phyloP scores from a whole-genome alignment of 352 stramenopile genomes.

The Globisporangium apiculatum region DNA sequence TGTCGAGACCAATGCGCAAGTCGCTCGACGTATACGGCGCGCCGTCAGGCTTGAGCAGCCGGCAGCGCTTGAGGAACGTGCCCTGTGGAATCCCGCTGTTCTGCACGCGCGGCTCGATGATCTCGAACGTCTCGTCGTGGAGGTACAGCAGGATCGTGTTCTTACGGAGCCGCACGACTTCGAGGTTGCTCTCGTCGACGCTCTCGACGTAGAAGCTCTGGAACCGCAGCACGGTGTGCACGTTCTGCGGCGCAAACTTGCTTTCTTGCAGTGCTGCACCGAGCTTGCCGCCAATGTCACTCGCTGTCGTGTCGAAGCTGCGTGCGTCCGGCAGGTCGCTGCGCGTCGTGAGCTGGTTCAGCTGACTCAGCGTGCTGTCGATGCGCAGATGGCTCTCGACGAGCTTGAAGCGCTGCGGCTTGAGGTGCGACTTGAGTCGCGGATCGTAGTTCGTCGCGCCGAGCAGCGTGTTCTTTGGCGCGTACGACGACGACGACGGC shows the following conservation, averaged over 20 bases:
- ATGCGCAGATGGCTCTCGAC: conserved; percentile 46
- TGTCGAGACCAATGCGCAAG: conserved; percentile 57
- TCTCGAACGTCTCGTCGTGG: conserved; percentile 84
- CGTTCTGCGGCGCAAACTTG: conserved; percentile 78
- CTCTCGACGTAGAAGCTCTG: conserved; percentile 80
- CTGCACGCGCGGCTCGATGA: conserved; percentile 69
- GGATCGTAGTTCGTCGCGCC: conserved; percentile 70
- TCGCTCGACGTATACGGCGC: conserved; percentile 41
- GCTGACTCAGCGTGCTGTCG: conserved; percentile 53
- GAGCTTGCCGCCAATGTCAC: conserved; percentile 53
- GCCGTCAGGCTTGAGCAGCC: conserved; percentile 54
- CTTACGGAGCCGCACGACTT: conserved; percentile 64
- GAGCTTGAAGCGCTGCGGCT: conserved; percentile 79
- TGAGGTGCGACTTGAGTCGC: conserved; percentile 52
- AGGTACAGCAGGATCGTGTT: conserved; percentile 81
- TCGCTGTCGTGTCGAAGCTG: conserved; percentile 53
- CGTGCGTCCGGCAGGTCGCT: conserved; percentile 46
- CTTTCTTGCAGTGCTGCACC: conserved; percentile 33
- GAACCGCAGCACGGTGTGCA: conserved; percentile 80
- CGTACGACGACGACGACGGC: conserved; percentile 25
- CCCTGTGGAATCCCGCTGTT: conserved; percentile 87
- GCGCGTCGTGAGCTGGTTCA: conserved; percentile 51
- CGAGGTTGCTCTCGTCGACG: conserved; percentile 77
- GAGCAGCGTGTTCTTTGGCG: conserved; percentile 66
- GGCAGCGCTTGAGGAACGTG: conserved; percentile 77